A percentile compares a stretch with the other conserved stretches of the same genome.
Evolutionary conservation across 2,329 filamentous ascomycete species (phyloP).

Genomic region (Didymella pinodella): DNA sequence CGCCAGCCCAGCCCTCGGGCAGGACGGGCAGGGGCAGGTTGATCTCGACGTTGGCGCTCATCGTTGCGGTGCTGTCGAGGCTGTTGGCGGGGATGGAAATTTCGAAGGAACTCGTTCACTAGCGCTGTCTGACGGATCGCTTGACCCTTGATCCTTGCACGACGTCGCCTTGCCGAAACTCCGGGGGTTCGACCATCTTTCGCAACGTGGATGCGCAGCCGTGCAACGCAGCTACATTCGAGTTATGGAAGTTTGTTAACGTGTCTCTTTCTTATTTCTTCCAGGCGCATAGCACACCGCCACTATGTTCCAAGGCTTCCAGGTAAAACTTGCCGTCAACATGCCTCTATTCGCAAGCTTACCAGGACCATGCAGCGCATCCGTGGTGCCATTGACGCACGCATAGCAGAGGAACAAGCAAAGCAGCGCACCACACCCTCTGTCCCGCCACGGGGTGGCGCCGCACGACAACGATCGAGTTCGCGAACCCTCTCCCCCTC

Average conservation of each 20-base stretch:
- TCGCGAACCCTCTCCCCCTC: conserved; percentile 54
- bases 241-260: neutral
- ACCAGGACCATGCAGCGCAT: conserved; percentile 66
- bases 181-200: neutral
- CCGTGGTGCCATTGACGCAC: conserved; percentile 83
- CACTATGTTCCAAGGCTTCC: conserved; percentile 49
- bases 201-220: conserved; percentile 7
- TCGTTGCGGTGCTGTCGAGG: conserved; percentile 46
- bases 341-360: conserved; percentile 23
- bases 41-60: conserved; percentile 70
- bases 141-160: neutral
- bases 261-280: neutral
- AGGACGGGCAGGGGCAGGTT: conserved; percentile 75
- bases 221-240: neutral
- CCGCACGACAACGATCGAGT: conserved; percentile 56
- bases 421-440: conserved; percentile 67
- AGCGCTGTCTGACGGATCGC: neutral
- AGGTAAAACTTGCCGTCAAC: conserved; percentile 42
- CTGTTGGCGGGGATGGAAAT: conserved; percentile 15
- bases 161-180: neutral
- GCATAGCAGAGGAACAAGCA: conserved; percentile 90
- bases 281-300: conserved; percentile 25
- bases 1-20: conserved; percentile 80
- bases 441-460: conserved; percentile 55
- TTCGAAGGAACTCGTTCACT: conserved; percentile 4